These are phyloP conservation scores for Ustilago loliicola DNA, from an alignment of 1,284 basidiomycete genomes.

Conservation along the genomic window DNA sequence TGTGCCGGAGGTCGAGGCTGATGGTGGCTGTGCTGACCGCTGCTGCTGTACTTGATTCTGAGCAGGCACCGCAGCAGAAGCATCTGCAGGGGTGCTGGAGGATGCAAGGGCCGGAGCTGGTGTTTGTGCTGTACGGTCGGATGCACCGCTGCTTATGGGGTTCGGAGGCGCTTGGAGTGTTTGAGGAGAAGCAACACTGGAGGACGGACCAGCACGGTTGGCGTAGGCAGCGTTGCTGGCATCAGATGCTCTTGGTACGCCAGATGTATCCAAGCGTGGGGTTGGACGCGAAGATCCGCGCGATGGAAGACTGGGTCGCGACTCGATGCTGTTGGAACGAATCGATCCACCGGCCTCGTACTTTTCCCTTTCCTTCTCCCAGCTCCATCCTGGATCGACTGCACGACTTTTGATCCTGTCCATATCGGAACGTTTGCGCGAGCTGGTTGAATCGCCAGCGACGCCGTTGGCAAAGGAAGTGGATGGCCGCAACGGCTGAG, in stretches of 20 bases:
- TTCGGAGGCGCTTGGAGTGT: slow-evolving; percentile 30
- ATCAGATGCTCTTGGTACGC: slow-evolving; percentile 2
- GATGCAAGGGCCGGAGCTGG: slow-evolving; percentile 2
- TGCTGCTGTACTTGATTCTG: slow-evolving; percentile 1
- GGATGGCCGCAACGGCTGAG: slow-evolving; percentile 30
- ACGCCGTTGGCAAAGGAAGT: slow-evolving; percentile 33
- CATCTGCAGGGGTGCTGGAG: neutral
- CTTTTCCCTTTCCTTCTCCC: slow-evolving; percentile 51
- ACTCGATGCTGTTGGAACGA: slow-evolving; percentile 46
- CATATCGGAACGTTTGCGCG: slow-evolving; percentile 49
- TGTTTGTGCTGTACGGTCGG: slow-evolving; percentile 9
- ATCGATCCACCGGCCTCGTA: slow-evolving; percentile 31
- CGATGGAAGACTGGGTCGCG: slow-evolving; percentile 38
- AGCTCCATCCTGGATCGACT: slow-evolving; percentile 56
- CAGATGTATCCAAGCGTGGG: slow-evolving; percentile 41
- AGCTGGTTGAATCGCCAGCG: slow-evolving; percentile 12
- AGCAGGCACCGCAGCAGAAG: neutral
- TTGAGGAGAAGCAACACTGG: slow-evolving; percentile 42
- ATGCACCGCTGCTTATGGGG: slow-evolving; percentile 10
- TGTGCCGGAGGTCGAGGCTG: slow-evolving; percentile 16
- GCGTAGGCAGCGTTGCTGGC: slow-evolving; percentile 7
- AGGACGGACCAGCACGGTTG: slow-evolving; percentile 19
- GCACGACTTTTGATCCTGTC: slow-evolving; percentile 55
- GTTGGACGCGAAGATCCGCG: slow-evolving; percentile 37
- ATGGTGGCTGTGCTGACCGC: neutral